Evolutionary conservation across 441 rosid species (phyloP), one percentile per base, ranked within the genome.

Genomic region (Pelargonium myrrhifolium): DNA sequence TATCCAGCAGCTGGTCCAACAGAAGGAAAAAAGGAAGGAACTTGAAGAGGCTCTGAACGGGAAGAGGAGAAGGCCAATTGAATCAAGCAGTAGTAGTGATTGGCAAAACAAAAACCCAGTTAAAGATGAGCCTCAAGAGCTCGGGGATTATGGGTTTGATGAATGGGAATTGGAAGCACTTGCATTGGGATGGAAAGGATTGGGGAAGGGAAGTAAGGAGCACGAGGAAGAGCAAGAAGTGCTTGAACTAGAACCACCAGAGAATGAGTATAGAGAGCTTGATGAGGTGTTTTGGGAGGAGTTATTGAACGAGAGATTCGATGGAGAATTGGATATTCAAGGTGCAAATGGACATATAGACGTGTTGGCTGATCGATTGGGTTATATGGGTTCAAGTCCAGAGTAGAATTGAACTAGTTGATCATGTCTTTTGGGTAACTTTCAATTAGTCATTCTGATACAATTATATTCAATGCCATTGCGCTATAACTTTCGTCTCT

Each of bases 231-330:
- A 66, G 20, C 63, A 14, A 7, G 78, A 73, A 26, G 85, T 28
- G 35, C 2, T 28, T n/a, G n/a, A 77, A 58, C 20, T 39, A 1
- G 78, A 64, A 58, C 43, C 72, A 6, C 65, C 59, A 2, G 82
- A 78, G 21, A 73, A 40, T 28, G 42, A 56, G 65, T 90, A 82
- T 39, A 80, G 72, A 76, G 89, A 81, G 55, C 87, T 90, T 3
- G 98, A 90, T 60, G 92, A 89, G 0, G 87, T 85, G 14, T 93
- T 89, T 72, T 90, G 96, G 97, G 95, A 90, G 68, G 98, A 89
- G 31, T 68, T 93, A 60, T 62, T 93, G 55, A 86, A 78, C 43
- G 96, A 77, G 71, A 82, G 80, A 63, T 74, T 81, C 12, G 78
- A 75, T 55, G 85, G 72, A 26, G 81, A 81, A 47, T 35, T 76